Percentiles rank a stretch among this genome's conserved stretches.
phyloP scores from a whole-genome alignment of 306 rosid species.

The Ziziphus jujuba region DNA sequence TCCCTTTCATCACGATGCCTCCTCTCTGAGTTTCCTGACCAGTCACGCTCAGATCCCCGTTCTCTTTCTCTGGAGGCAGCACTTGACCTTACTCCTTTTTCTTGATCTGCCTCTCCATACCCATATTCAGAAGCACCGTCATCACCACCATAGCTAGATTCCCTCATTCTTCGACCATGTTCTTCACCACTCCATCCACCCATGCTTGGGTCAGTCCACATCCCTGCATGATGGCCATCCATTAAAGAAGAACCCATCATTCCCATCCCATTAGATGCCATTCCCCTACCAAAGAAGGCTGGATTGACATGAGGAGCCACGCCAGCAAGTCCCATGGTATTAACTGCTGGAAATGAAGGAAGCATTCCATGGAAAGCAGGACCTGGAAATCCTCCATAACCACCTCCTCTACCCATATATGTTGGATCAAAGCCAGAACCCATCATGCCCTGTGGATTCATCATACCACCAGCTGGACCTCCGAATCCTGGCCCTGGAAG shows the following conservation, averaged over 20 bases:
- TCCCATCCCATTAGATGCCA: slow-evolving; percentile 47
- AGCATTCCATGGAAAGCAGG: slow-evolving; percentile 47
- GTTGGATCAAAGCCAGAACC: slow-evolving; percentile 53
- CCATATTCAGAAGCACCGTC: slow-evolving; percentile 50
- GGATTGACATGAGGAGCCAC: slow-evolving; percentile 61
- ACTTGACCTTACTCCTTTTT: slow-evolving; percentile 36
- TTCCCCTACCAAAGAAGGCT: slow-evolving; percentile 54
- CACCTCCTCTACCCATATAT: slow-evolving; percentile 51
- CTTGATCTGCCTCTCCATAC: slow-evolving; percentile 43
- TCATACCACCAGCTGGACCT: slow-evolving; percentile 40
- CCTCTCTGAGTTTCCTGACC: slow-evolving; percentile 47
- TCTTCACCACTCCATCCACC: slow-evolving; percentile 53
- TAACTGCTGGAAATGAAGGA: slow-evolving; percentile 45
- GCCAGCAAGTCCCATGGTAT: slow-evolving; percentile 41
- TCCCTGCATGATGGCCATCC: slow-evolving; percentile 44
- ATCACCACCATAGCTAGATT: slow-evolving; percentile 51
- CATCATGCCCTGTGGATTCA: slow-evolving; percentile 52
- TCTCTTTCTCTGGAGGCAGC: slow-evolving; percentile 43
- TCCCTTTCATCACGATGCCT: slow-evolving; percentile 51
- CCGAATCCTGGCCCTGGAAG: slow-evolving; percentile 40
- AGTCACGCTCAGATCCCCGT: slow-evolving; percentile 44
- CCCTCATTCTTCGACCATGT: slow-evolving; percentile 39
- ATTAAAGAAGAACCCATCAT: slow-evolving; percentile 47
- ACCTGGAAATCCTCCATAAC: slow-evolving; percentile 52
- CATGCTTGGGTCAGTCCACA: slow-evolving; percentile 51